phyloP scores from a whole-genome alignment of 106 monocot genomes.

The Dendrobium chrysotoxum region DNA sequence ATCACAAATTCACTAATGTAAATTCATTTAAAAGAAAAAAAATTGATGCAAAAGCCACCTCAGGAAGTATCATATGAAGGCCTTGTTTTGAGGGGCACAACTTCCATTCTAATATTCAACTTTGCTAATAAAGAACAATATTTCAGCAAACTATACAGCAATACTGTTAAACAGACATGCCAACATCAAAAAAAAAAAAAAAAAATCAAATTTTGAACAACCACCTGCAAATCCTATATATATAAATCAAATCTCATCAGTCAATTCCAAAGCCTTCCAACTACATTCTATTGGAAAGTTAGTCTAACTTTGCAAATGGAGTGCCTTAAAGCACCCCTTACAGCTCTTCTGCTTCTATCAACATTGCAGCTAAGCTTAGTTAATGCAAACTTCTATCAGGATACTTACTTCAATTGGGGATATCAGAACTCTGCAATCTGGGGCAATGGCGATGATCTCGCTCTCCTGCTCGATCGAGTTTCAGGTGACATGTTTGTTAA shows the following conservation, averaged over 20 bases:
- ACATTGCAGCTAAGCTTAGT: conserved; percentile 5
- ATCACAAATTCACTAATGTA: background rate
- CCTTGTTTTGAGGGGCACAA: background rate
- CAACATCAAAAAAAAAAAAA: background rate
- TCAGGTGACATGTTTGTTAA: conserved; percentile 23
- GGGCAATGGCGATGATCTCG: conserved; percentile 31
- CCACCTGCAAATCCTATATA: background rate
- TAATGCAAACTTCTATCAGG: conserved; percentile 22
- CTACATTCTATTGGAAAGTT: background rate
- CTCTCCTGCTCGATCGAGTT: conserved; percentile 21
- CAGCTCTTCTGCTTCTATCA: conserved; percentile 7
- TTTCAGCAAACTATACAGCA: background rate
- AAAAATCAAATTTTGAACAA: background rate
- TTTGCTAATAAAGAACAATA: background rate
- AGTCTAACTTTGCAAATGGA: conserved; percentile 7
- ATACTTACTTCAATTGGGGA: conserved; percentile 39
- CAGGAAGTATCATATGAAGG: too few relatives aligned
- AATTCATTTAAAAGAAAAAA: background rate
- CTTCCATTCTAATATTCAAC: background rate
- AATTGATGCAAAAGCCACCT: background rate
- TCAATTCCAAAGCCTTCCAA: background rate
- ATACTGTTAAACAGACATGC: conserved; percentile 5
- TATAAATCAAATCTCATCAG: background rate
- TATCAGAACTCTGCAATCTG: conserved; percentile 25
- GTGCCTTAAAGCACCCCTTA: conserved; percentile 4